A percentile compares a stretch with the other conserved stretches of the same genome.
These are phyloP conservation scores for Gossypium rotundifolium DNA, from an alignment of 345 rosid species.

Conservation along the genomic window DNA sequence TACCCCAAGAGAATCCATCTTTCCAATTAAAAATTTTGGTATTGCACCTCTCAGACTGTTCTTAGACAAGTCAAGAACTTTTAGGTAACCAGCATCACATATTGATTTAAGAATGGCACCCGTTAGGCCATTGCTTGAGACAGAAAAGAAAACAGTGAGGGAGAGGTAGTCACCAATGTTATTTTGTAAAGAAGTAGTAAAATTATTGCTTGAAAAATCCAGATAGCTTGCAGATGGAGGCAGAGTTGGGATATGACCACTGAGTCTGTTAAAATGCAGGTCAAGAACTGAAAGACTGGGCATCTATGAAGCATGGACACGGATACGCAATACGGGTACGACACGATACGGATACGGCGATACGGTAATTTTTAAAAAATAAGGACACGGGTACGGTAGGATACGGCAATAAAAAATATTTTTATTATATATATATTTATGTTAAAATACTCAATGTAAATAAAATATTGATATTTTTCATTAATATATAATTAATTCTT, in stretches of 20 bases:
- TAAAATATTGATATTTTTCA: too few relatives aligned
- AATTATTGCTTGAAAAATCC: constrained; percentile 28
- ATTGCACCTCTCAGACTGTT: constrained; percentile 7
- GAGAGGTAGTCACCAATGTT: constrained; percentile 11
- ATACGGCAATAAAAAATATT: too few relatives aligned
- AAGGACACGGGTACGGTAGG: too few relatives aligned
- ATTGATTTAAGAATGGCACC: constrained; percentile 1
- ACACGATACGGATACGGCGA: too few relatives aligned
- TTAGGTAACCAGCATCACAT: neutral
- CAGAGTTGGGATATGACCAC: constrained; percentile 4
- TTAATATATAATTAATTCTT: too few relatives aligned
- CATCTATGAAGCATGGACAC: too few relatives aligned
- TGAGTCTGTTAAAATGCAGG: neutral
- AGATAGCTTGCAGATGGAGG: constrained; percentile 4
- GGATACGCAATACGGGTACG: too few relatives aligned
- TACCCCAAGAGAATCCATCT: constrained; percentile 14
- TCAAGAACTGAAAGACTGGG: neutral
- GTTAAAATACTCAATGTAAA: too few relatives aligned
- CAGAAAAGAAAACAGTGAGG: constrained; percentile 12
- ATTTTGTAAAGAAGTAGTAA: constrained; percentile 17
- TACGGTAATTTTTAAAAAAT: too few relatives aligned
- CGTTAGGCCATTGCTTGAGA: constrained; percentile 10
- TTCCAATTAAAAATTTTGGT: neutral
- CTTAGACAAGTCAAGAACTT: constrained; percentile 1
- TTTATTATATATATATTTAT: too few relatives aligned